These are phyloP conservation scores for Pyrenophora seminiperda DNA, from an alignment of 2,329 filamentous ascomycete genomes.

Conservation along the genomic window DNA sequence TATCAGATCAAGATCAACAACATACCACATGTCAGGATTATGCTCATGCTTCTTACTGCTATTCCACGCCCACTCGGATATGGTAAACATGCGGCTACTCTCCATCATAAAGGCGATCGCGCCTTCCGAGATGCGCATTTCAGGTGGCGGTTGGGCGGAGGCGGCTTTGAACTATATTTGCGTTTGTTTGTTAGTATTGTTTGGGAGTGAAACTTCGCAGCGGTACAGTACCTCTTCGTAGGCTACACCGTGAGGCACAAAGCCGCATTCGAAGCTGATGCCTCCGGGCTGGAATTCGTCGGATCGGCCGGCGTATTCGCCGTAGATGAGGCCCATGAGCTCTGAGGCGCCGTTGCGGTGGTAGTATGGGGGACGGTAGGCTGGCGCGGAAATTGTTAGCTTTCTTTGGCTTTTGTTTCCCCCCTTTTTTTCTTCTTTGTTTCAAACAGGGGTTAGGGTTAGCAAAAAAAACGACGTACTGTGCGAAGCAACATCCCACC, in stretches of 20 bases:
- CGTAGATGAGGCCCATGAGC: slow-evolving; percentile 68
- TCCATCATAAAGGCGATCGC: slow-evolving; percentile 71
- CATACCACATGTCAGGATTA: slow-evolving; percentile 54
- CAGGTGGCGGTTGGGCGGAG: slow-evolving; percentile 55
- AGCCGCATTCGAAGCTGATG: slow-evolving; percentile 69
- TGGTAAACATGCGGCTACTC: slow-evolving; percentile 48
- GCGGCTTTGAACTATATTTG: slow-evolving; percentile 53
- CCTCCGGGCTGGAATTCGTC: slow-evolving; percentile 66
- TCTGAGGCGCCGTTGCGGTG: slow-evolving; percentile 70
- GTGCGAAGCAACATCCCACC: slow-evolving; percentile 65
- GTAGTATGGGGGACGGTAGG: slow-evolving; percentile 59
- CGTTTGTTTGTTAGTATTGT: not conserved
- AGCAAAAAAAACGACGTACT: too few relatives aligned
- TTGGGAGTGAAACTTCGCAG: too few relatives aligned
- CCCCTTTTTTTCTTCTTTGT: too few relatives aligned
- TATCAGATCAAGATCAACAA: too few relatives aligned
- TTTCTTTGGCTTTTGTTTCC: not conserved
- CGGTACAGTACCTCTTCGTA: slow-evolving; percentile 58
- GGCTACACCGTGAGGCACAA: slow-evolving; percentile 69
- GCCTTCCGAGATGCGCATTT: slow-evolving; percentile 52
- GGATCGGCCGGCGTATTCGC: slow-evolving; percentile 58
- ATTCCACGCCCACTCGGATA: slow-evolving; percentile 46
- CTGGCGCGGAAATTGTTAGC: slow-evolving; percentile 12
- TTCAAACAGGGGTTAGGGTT: too few relatives aligned
- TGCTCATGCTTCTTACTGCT: slow-evolving; percentile 56